phyloP scores from a whole-genome alignment of 495 filamentous ascomycete species.

The Penicillium ochrochloron region DNA sequence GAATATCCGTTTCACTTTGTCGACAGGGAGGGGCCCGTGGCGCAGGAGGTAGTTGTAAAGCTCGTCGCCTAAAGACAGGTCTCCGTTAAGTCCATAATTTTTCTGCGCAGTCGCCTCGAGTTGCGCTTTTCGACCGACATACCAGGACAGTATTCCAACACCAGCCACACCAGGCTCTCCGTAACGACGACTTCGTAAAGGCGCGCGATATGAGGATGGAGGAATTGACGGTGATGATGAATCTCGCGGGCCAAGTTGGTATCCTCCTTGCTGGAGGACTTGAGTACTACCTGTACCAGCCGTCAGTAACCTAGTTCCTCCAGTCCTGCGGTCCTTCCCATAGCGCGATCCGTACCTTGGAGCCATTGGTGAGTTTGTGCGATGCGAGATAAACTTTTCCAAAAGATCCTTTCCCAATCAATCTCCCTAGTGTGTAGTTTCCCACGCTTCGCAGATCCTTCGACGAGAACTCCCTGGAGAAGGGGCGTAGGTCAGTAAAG shows the following conservation, averaged over 20 bases:
- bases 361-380: constrained; percentile 98
- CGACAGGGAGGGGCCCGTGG: constrained; percentile 80
- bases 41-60: constrained; percentile 93
- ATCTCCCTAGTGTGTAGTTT: constrained; percentile 87
- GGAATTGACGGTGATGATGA: constrained; percentile 96
- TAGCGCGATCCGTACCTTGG: constrained; percentile 70
- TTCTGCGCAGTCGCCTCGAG: background rate
- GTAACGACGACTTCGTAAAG: constrained; percentile 98
- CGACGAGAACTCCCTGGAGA: constrained; percentile 85
- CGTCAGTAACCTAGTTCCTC: constrained; percentile 7
- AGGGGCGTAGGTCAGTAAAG: constrained; percentile 22
- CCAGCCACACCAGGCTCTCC: constrained; percentile 92
- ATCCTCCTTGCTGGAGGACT: constrained; percentile 95
- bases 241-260: constrained; percentile 95
- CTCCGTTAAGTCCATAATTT: constrained; percentile 12
- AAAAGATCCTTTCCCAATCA: constrained; percentile 97
- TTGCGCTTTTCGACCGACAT: constrained; percentile 32
- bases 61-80: constrained; percentile 73
- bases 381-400: constrained; percentile 97
- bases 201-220: constrained; percentile 95
- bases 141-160: constrained; percentile 96
- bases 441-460: constrained; percentile 89
- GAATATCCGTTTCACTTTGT: constrained; percentile 94
- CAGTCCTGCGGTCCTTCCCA: background rate
- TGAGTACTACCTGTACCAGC: constrained; percentile 81